Percentiles rank a stretch among this genome's conserved stretches.
phyloP scores from a whole-genome alignment of 805 yeast genomes.

The Candida parachauliodes region DNA sequence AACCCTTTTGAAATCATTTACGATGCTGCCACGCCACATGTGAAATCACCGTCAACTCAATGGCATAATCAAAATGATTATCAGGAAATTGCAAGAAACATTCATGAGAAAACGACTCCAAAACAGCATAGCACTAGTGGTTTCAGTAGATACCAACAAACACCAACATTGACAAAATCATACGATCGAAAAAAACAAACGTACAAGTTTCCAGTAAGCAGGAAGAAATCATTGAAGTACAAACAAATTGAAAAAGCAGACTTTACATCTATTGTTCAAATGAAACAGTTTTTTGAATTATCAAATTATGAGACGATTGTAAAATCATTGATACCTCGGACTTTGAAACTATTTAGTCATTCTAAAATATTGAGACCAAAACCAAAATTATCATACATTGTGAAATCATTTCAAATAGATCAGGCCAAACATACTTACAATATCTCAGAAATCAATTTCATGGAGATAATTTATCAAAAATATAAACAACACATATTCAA shows the following conservation, averaged over 20 bases:
- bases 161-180: conserved; percentile 25
- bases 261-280: conserved; percentile 18
- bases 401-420: neutral
- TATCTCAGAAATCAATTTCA: neutral
- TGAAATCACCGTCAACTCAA: conserved; percentile 4
- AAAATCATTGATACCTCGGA: conserved; percentile 25
- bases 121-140: neutral
- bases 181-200: conserved; percentile 14
- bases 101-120: conserved; percentile 1
- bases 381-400: conserved; percentile 12
- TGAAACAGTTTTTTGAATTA: conserved; percentile 18
- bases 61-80: conserved; percentile 6
- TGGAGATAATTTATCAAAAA: conserved; percentile 21
- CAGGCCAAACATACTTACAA: neutral
- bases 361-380: conserved; percentile 12
- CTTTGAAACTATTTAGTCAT: conserved; percentile 24
- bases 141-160: neutral
- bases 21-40: conserved; percentile 1
- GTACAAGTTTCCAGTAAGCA: conserved; percentile 28
- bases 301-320: conserved; percentile 20
- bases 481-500: conserved; percentile 27
- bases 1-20: conserved; percentile 29
- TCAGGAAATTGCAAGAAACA: conserved; percentile 3
- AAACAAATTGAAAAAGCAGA: conserved; percentile 14
- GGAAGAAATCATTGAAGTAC: conserved; percentile 33